Evolutionary conservation across 1,284 basidiomycete genomes (phyloP).

Genomic region (Cryptococcus sp.): DNA sequence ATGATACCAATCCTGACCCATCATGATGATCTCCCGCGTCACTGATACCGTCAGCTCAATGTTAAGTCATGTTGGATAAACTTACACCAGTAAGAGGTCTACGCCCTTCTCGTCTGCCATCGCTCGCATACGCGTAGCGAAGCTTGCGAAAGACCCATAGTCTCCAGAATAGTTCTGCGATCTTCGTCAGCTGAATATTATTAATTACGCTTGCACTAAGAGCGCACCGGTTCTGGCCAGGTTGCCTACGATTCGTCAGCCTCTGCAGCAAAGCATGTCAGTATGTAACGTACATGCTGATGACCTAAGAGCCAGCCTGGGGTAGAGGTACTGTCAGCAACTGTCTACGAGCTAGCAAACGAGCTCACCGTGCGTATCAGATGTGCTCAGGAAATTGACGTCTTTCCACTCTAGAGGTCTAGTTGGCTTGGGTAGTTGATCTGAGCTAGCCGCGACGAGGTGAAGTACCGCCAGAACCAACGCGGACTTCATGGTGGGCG

Average conservation of each 20-base stretch:
- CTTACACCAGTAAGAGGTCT: constrained; percentile 47
- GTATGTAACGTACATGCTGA: constrained; percentile 46
- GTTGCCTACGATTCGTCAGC: constrained; percentile 32
- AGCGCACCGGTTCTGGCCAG: constrained; percentile 53
- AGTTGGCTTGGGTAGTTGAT: constrained; percentile 39
- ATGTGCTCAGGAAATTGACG: constrained; percentile 51
- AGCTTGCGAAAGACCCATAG: constrained; percentile 77
- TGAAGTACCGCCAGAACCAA: constrained; percentile 4
- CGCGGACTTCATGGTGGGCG: background rate
- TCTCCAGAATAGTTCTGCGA: constrained; percentile 60
- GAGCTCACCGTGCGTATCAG: constrained; percentile 50
- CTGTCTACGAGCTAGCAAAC: background rate
- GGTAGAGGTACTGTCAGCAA: background rate
- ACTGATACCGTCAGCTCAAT: constrained; percentile 57
- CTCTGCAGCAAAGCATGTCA: constrained; percentile 9
- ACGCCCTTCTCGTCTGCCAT: constrained; percentile 57
- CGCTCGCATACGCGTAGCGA: constrained; percentile 76
- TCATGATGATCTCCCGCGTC: constrained; percentile 67
- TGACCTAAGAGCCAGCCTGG: constrained; percentile 52
- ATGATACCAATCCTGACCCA: constrained; percentile 55
- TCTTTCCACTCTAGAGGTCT: constrained; percentile 49
- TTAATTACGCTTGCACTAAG: no score
- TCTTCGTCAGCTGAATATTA: background rate
- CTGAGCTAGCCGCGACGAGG: background rate
- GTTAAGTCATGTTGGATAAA: constrained; percentile 53